Evolutionary conservation across 208 protist species (phyloP).

Genomic region (Angomonas deanei): DNA sequence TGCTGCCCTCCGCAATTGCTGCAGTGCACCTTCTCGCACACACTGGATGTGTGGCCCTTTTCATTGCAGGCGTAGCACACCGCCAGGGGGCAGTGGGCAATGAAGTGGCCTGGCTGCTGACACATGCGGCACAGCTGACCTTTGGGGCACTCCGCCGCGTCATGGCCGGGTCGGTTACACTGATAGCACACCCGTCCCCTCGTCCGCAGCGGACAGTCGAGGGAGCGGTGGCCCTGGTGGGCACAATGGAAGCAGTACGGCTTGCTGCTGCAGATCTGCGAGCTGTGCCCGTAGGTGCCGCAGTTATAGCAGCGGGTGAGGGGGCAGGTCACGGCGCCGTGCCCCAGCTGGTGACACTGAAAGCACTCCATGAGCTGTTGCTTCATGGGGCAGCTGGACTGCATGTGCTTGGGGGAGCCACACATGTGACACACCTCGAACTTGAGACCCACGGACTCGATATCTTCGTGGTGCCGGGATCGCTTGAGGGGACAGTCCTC

Average conservation of each 20-base stretch:
- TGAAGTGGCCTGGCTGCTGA: constrained; percentile 61
- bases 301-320: constrained; percentile 88
- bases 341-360: constrained; percentile 79
- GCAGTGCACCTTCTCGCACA: constrained; percentile 46
- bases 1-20: constrained; percentile 40
- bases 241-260: constrained; percentile 87
- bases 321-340: constrained; percentile 78
- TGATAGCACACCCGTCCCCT: constrained; percentile 83
- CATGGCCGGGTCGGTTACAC: constrained; percentile 84
- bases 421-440: constrained; percentile 53
- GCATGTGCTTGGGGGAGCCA: constrained; percentile 70
- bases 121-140: constrained; percentile 78
- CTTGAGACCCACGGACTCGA: not conserved
- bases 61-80: constrained; percentile 67
- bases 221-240: constrained; percentile 63
- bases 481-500: constrained; percentile 20
- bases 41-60: constrained; percentile 70
- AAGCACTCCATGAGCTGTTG: constrained; percentile 69
- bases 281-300: constrained; percentile 79
- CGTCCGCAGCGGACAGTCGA: constrained; percentile 64
- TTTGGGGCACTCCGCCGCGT: constrained; percentile 71
- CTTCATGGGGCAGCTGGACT: constrained; percentile 58
- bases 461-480: constrained; percentile 7
- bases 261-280: constrained; percentile 76
- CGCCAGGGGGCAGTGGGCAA: constrained; percentile 70